phyloP scores from a whole-genome alignment of 768 basidiomycete species.

The Lentinula guzmanii region DNA sequence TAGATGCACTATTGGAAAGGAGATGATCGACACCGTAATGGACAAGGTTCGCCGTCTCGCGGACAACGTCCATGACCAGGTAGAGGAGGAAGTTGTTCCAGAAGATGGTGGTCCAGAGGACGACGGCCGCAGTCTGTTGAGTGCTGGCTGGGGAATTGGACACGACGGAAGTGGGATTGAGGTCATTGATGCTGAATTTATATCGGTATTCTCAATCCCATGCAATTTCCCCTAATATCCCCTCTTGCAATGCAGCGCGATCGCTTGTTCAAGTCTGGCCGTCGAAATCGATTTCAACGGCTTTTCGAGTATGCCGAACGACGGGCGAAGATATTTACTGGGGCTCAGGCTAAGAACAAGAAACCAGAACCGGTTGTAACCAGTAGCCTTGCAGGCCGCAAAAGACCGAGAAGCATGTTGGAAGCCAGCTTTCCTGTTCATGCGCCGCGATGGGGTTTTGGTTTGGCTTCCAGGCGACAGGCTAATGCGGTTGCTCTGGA shows the following conservation, averaged over 20 bases:
- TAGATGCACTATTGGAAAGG: no score
- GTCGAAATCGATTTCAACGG: constrained; percentile 3
- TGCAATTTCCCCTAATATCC: neutral
- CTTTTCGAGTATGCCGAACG: constrained; percentile 7
- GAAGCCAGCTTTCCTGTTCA: constrained; percentile 1
- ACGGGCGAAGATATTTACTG: neutral
- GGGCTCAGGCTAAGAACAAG: neutral
- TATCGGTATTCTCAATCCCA: constrained; percentile 37
- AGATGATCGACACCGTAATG: no score
- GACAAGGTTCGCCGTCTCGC: no score
- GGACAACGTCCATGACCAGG: neutral
- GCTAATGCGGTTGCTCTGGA: constrained; percentile 5
- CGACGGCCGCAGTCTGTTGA: constrained; percentile 56
- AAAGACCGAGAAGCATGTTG: neutral
- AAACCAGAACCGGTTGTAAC: neutral
- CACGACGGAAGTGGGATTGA: constrained; percentile 77
- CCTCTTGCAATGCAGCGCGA: neutral
- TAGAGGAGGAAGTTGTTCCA: neutral
- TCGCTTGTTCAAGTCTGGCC: neutral
- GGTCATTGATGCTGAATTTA: constrained; percentile 57
- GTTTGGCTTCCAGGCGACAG: neutral
- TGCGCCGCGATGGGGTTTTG: neutral
- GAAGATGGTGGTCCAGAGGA: constrained; percentile 26
- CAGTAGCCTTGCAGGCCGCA: neutral
- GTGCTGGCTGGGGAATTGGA: constrained; percentile 71